Percentiles rank a stretch among this genome's conserved stretches.
phyloP scores from a whole-genome alignment of 1,284 basidiomycete species.

The Sanguinoderma infundibulare region DNA sequence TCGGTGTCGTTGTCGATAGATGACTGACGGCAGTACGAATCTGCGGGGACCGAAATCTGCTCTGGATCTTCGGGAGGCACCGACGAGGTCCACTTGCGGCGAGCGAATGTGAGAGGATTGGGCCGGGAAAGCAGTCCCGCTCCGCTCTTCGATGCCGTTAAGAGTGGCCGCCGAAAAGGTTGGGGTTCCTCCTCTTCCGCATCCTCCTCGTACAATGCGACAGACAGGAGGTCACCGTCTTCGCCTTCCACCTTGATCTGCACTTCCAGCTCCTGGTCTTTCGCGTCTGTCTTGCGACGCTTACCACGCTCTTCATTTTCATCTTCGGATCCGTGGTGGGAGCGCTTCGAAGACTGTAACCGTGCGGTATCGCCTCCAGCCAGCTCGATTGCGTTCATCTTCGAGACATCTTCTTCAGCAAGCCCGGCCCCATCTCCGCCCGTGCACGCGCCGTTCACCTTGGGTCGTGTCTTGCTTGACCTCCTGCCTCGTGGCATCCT shows the following conservation, averaged over 20 bases:
- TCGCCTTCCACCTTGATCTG: constrained; percentile 23
- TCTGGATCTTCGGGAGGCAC: constrained; percentile 25
- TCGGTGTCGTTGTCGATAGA: constrained; percentile 30
- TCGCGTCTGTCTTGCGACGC: constrained; percentile 9
- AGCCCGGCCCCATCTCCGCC: constrained; percentile 28
- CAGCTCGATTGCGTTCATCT: not conserved
- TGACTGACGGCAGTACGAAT: constrained; percentile 10
- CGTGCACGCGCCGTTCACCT: constrained; percentile 41
- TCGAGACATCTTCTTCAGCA: not conserved
- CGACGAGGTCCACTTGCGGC: constrained; percentile 38
- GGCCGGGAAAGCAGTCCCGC: constrained; percentile 32
- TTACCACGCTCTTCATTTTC: constrained; percentile 14
- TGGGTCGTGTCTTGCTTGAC: constrained; percentile 38
- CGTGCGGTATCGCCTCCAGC: not conserved
- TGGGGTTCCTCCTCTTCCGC: constrained; percentile 24
- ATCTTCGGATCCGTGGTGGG: not conserved
- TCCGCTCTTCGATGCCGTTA: constrained; percentile 26
- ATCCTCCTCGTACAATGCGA: constrained; percentile 31
- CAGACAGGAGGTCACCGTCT: constrained; percentile 24
- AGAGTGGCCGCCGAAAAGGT: constrained; percentile 22
- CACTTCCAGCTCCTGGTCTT: constrained; percentile 16
- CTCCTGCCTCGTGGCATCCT: constrained; percentile 41
- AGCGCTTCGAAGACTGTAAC: constrained; percentile 10
- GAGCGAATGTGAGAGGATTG: constrained; percentile 41
- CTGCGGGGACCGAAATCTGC: constrained; percentile 10